A percentile compares a stretch with the other conserved stretches of the same genome.
These are phyloP conservation scores for Phytophthora sp. DNA, from an alignment of 352 stramenopile genomes.

Conservation along the genomic window DNA sequence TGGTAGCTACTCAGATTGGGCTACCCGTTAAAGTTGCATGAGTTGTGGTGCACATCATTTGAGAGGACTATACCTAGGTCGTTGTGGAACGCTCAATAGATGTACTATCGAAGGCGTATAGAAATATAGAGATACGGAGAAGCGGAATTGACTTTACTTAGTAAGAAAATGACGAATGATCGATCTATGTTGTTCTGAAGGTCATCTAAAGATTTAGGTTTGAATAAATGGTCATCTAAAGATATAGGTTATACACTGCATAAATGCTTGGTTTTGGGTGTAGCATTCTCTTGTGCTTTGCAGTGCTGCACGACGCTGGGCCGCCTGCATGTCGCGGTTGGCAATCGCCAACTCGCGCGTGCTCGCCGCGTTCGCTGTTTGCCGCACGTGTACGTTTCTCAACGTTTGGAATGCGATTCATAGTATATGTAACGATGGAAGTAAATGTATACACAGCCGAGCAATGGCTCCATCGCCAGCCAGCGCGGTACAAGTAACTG, in stretches of 20 bases:
- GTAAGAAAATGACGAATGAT: slow-evolving; percentile 9
- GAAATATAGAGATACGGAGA: not conserved
- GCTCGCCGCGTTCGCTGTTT: not conserved
- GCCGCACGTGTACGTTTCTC: slow-evolving; percentile 16
- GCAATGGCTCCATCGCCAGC: not conserved
- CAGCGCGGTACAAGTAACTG: slow-evolving; percentile 33
- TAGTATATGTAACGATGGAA: too few species aligned
- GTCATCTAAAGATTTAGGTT: slow-evolving; percentile 19
- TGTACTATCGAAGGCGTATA: not conserved
- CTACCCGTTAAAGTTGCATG: slow-evolving; percentile 25
- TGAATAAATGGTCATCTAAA: slow-evolving; percentile 12
- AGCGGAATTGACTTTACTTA: not conserved
- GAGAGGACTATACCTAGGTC: not conserved
- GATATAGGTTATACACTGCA: slow-evolving; percentile 30
- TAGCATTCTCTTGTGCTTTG: slow-evolving; percentile 17
- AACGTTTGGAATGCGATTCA: slow-evolving; percentile 7
- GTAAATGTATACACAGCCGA: slow-evolving; percentile 1
- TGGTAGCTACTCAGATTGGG: slow-evolving; percentile 7
- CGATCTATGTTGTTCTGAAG: not conserved
- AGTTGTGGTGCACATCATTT: slow-evolving; percentile 18
- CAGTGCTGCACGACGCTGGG: not conserved
- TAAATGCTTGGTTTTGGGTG: not conserved
- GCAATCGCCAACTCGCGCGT: not conserved
- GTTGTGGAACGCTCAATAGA: slow-evolving; percentile 5
- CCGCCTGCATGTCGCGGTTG: slow-evolving; percentile 8